Base-by-base conservation (phyloP, 2,329 filamentous ascomycete species). In the Penicillium glabrum region DNA sequence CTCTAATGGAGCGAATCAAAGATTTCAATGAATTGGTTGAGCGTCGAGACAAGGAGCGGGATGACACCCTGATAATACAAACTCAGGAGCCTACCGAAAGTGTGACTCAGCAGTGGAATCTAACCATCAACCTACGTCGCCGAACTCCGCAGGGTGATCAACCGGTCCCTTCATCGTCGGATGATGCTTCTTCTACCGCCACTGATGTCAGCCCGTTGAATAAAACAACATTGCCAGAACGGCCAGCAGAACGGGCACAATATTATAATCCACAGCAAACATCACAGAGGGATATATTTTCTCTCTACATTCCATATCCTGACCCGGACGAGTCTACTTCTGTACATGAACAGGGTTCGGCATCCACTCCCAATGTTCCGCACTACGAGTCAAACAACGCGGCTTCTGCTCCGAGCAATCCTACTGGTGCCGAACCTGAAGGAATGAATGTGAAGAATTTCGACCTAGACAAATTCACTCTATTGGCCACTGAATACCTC, bases 401-500 rank as follows among this genome's bases (percentile, higher is more conserved):
- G 7, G 9, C 9, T 9, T 5, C 33, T 3, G 14, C 14, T 16
- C 16, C 33, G 14, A 19, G 37, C 16, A 39, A 14, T 29, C 23
- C 1, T n/a, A 21, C 29, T 5, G 19, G 31, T 19, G 3, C n/a
- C 3, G n/a, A 19, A 10, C 4, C 21, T 11, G 8, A 21, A 9
- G 3, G 9, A 3, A 11, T 10, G 2, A 11, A 21, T 0, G 13
- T 13, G 11, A 31, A 31, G 1, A 0, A 5, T 13, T 63, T 72
- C 45, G 48, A 66, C 23, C 26, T 66, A 1, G 16, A 27, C 1
- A 6, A 1, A 14, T 69, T 73, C 35, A 56, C 67, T 9, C 3
- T 6, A 7, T 44, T 69, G 11, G 67, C 60, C n/a, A 19, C 33
- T 14, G 19, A 16, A 16, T 65, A 66, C 44, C 31, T 75, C 2